Evolutionary conservation across 163 green algal genomes (phyloP).

Genomic region (Scenedesmus sp.): DNA sequence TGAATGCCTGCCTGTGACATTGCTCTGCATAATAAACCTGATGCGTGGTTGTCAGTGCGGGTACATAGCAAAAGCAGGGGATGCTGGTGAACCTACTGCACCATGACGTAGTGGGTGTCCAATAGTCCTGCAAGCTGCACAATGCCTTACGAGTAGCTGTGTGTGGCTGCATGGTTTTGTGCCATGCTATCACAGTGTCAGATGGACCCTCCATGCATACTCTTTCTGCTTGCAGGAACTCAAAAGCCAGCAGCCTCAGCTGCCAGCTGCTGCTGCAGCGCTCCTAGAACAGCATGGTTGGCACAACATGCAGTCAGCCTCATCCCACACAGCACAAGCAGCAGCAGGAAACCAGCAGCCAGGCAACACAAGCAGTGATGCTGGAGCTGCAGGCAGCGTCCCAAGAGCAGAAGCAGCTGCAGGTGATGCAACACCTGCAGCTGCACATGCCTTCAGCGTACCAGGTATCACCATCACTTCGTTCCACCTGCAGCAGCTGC

Average conservation of each 20-base stretch:
- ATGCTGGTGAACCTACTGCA: not conserved
- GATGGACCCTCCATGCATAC: not conserved
- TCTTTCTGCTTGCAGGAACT: conserved; percentile 60
- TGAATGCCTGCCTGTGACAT: not conserved
- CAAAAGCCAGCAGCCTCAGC: conserved; percentile 60
- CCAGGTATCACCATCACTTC: conserved; percentile 72
- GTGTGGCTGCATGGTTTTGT: not conserved
- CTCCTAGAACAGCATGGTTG: conserved; percentile 51
- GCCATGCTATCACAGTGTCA: not conserved
- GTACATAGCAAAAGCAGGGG: too few relatives aligned
- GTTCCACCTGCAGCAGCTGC: conserved; percentile 67
- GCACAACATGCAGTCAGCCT: not conserved
- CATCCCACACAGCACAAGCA: not conserved
- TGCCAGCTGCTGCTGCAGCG: conserved; percentile 51
- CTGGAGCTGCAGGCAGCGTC: not conserved
- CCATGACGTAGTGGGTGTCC: not conserved
- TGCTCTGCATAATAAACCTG: too few relatives aligned
- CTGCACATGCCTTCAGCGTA: conserved; percentile 13
- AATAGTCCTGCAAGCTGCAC: not conserved
- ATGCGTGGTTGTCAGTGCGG: too few relatives aligned
- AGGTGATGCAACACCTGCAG: not conserved
- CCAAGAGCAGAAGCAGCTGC: not conserved
- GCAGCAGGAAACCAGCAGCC: not conserved
- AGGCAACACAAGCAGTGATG: not conserved
- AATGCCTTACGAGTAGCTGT: not conserved